phyloP scores from a whole-genome alignment of 768 basidiomycete genomes.

The Rhizopogon roseolus region DNA sequence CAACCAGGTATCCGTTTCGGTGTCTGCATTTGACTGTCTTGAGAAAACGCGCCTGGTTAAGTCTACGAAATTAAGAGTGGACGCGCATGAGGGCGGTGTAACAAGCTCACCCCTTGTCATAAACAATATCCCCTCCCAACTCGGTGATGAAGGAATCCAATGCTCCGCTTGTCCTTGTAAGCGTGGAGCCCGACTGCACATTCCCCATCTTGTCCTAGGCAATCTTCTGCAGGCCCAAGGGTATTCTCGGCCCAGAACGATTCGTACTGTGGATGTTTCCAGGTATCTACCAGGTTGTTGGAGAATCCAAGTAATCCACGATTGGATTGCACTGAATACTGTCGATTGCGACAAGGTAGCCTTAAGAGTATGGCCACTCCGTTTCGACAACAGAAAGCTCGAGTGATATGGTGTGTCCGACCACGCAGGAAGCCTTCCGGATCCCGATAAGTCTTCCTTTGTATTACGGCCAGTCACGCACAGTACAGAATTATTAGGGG shows the following conservation, averaged over 20 bases:
- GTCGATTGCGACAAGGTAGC: neutral
- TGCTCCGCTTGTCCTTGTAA: conserved; percentile 72
- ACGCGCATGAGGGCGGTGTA: neutral
- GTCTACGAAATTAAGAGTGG: conserved; percentile 8
- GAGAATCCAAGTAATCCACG: neutral
- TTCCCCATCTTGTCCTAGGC: conserved; percentile 60
- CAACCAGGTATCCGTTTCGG: conserved; percentile 74
- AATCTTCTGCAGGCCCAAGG: neutral
- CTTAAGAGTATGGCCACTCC: too few relatives aligned
- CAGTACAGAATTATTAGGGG: too few relatives aligned
- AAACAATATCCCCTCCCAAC: conserved; percentile 79
- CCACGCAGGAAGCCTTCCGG: neutral
- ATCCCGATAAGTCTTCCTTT: neutral
- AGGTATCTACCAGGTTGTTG: neutral
- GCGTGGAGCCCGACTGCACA: conserved; percentile 61
- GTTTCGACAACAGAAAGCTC: neutral
- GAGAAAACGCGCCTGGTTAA: conserved; percentile 32
- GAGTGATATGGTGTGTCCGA: neutral
- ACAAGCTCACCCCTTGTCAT: conserved; percentile 78
- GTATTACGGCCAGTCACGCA: too few relatives aligned
- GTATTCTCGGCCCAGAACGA: neutral
- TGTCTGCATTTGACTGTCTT: conserved; percentile 90
- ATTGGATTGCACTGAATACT: neutral
- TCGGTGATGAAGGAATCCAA: conserved; percentile 91
- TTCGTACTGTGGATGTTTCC: neutral